These are phyloP conservation scores for Mallotus japonicus DNA, from an alignment of 441 rosid species.

Conservation along the genomic window DNA sequence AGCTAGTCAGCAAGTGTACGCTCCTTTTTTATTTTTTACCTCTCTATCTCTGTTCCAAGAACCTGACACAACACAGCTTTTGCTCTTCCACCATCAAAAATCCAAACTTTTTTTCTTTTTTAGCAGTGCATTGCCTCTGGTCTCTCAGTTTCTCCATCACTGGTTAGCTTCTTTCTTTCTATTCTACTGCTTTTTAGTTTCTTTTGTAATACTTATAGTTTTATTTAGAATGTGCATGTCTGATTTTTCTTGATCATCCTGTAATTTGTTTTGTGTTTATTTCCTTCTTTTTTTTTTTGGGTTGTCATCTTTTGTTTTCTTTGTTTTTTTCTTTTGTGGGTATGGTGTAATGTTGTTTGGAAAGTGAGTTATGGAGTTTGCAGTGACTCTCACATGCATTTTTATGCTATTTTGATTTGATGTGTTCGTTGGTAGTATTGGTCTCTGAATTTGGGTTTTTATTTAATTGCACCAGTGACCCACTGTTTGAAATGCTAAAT, in stretches of 20 bases:
- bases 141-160: background rate
- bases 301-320: background rate
- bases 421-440: no score
- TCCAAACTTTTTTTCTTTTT: background rate
- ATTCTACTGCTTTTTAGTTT: background rate
- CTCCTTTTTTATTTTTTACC: background rate
- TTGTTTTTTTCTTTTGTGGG: background rate
- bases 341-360: background rate
- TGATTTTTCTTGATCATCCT: background rate
- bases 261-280: background rate
- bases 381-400: no score
- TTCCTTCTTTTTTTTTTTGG: background rate
- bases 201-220: no score
- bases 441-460: background rate
- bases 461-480: background rate
- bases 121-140: background rate
- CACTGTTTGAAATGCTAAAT: background rate
- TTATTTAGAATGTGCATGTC: background rate
- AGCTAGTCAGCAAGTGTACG: no score
- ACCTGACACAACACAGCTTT: no score
- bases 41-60: background rate
- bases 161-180: background rate
- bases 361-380: background rate
- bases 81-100: background rate
- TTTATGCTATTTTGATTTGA: background rate